Evolutionary conservation across 345 rosid species (phyloP).

Genomic region (Sisymbrium altissimum): DNA sequence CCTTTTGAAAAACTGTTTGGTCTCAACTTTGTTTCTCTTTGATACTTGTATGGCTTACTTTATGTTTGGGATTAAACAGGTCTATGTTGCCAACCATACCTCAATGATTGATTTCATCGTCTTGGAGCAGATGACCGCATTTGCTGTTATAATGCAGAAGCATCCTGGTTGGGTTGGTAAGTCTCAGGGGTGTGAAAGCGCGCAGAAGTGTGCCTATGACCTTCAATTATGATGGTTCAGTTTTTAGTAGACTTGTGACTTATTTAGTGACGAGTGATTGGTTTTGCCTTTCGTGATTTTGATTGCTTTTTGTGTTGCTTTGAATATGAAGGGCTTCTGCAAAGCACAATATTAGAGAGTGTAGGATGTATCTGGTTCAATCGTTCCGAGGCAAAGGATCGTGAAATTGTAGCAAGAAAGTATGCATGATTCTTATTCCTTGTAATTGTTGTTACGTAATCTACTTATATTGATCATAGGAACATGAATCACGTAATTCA

Average conservation of each 20-base stretch:
- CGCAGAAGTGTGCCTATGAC: background rate
- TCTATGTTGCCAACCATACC: conserved; percentile 96
- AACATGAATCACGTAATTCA: conserved; percentile 38
- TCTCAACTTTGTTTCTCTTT: background rate
- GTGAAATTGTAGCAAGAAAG: conserved; percentile 94
- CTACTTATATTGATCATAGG: conserved; percentile 20
- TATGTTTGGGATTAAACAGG: conserved; percentile 49
- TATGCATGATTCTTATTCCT: conserved; percentile 33
- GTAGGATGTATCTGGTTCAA: conserved; percentile 98
- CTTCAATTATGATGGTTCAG: background rate
- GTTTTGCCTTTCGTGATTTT: background rate
- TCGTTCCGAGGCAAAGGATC: conserved; percentile 94
- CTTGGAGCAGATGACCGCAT: conserved; percentile 97
- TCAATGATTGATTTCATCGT: conserved; percentile 98
- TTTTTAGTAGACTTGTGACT: background rate
- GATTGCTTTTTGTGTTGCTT: conserved; percentile 30
- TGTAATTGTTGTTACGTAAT: background rate
- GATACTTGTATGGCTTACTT: background rate
- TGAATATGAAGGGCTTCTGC: conserved; percentile 67
- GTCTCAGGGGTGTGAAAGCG: conserved; percentile 24
- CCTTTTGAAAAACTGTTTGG: background rate
- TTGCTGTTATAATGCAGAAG: conserved; percentile 98
- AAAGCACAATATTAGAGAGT: conserved; percentile 94
- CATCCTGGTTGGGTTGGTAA: conserved; percentile 99
- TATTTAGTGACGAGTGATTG: background rate